Percentiles rank a stretch among this genome's conserved stretches.
phyloP scores from a whole-genome alignment of 345 rosid genomes.

The Heritiera littoralis region DNA sequence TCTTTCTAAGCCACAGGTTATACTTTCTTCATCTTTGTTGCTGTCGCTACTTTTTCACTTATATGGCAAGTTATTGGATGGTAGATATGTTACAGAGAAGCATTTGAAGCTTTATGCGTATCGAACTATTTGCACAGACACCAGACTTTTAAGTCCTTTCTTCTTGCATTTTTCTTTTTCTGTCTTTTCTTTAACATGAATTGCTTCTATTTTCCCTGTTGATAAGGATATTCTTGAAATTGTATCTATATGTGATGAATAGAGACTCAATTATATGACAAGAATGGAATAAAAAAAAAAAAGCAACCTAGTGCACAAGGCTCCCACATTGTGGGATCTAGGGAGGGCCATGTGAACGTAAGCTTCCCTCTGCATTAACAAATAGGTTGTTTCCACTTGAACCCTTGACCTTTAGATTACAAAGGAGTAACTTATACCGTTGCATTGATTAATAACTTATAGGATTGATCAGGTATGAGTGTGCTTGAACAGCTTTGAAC shows the following conservation, averaged over 20 bases:
- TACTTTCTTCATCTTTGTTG: constrained; percentile 9
- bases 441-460: neutral
- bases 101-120: neutral
- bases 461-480: neutral
- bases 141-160: neutral
- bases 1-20: constrained; percentile 94
- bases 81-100: neutral
- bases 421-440: too few relatives aligned
- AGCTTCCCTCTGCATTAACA: too few relatives aligned
- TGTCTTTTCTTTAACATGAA: neutral
- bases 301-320: too few relatives aligned
- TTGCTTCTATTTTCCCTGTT: neutral
- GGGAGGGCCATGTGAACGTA: too few relatives aligned
- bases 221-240: neutral
- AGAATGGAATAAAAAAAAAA: neutral
- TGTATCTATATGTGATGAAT: neutral
- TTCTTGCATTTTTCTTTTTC: neutral
- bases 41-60: neutral
- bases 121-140: neutral
- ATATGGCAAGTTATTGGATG: neutral
- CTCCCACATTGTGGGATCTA: too few relatives aligned
- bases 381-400: too few relatives aligned
- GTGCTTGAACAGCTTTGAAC: too few relatives aligned
- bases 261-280: neutral
- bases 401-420: too few relatives aligned